Percentiles rank a stretch among this genome's conserved stretches.
phyloP scores from a whole-genome alignment of 2,329 filamentous ascomycete species.

The Pseudopithomyces chartarum region DNA sequence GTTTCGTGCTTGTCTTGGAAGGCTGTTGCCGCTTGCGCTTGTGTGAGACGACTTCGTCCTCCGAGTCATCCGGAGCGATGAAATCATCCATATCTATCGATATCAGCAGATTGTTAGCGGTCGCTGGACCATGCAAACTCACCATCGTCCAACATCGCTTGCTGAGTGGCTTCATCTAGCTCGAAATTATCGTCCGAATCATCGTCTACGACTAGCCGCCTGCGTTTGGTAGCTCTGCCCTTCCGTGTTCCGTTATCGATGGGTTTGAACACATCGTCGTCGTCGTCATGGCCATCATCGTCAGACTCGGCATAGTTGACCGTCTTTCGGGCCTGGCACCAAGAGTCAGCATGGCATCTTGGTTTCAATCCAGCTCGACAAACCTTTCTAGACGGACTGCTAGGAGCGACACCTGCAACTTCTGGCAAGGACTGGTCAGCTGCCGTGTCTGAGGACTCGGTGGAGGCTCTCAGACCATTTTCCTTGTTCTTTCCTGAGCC shows the following conservation, averaged over 20 bases:
- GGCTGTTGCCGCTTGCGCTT: conserved; percentile 70
- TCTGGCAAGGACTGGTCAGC: conserved; percentile 49
- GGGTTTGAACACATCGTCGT: conserved; percentile 70
- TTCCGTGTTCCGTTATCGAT: conserved; percentile 52
- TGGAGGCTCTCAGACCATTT: conserved; percentile 54
- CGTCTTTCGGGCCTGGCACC: conserved; percentile 60
- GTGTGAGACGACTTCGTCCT: conserved; percentile 67
- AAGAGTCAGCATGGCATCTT: conserved; percentile 10
- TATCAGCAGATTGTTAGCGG: not conserved
- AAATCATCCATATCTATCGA: conserved; percentile 79
- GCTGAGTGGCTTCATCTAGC: conserved; percentile 61
- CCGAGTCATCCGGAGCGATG: conserved; percentile 83
- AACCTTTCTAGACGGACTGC: conserved; percentile 84
- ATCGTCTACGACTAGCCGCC: conserved; percentile 64
- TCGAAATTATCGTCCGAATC: conserved; percentile 71
- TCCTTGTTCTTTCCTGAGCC: conserved; percentile 57
- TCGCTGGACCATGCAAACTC: not conserved
- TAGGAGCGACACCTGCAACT: conserved; percentile 54
- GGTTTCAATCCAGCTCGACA: conserved; percentile 13
- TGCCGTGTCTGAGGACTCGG: conserved; percentile 48
- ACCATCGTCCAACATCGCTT: conserved; percentile 62
- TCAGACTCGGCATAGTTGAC: conserved; percentile 88
- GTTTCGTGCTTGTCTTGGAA: conserved; percentile 66
- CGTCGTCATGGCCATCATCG: conserved; percentile 79
- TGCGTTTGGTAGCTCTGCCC: conserved; percentile 59